These are phyloP conservation scores for Arabis hirsuta DNA, from an alignment of 345 rosid genomes.

Conservation along the genomic window DNA sequence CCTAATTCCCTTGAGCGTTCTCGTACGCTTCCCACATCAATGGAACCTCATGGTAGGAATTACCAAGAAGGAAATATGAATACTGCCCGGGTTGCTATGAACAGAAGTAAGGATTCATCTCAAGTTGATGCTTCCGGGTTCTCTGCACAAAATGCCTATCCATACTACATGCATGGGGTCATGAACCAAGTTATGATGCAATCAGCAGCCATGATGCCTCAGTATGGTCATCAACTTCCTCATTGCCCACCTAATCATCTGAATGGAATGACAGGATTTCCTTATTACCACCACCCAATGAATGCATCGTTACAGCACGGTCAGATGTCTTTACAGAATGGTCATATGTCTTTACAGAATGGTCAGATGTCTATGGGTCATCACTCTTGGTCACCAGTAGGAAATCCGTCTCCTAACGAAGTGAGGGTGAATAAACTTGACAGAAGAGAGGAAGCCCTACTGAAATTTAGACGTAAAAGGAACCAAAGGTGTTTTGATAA, in stretches of 20 bases:
- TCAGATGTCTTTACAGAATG: constrained; percentile 61
- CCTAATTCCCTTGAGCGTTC: constrained; percentile 39
- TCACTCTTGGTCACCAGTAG: constrained; percentile 70
- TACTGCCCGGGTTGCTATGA: constrained; percentile 44
- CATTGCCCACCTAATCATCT: constrained; percentile 61
- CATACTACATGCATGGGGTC: constrained; percentile 75
- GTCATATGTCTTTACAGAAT: constrained; percentile 69
- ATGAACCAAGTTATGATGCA: constrained; percentile 76
- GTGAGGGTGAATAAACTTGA: constrained; percentile 64
- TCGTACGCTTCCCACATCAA: constrained; percentile 58
- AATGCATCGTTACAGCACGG: constrained; percentile 67
- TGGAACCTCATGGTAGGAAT: constrained; percentile 51
- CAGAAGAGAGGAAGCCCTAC: constrained; percentile 89
- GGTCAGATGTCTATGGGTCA: constrained; percentile 62
- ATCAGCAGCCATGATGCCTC: constrained; percentile 65
- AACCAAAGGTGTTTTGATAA: constrained; percentile 95
- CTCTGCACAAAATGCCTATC: constrained; percentile 57
- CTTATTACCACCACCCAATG: constrained; percentile 75
- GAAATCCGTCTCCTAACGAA: constrained; percentile 55
- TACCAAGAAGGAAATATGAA: constrained; percentile 49
- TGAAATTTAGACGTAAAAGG: constrained; percentile 91
- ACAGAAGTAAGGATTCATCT: constrained; percentile 51
- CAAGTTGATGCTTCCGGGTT: constrained; percentile 57
- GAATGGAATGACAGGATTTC: constrained; percentile 57
- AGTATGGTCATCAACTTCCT: constrained; percentile 67